Percentiles rank a stretch among this genome's conserved stretches.
Evolutionary conservation across 371 early-diverging fungal species (phyloP).

Genomic region (Zychaea mexicana): DNA sequence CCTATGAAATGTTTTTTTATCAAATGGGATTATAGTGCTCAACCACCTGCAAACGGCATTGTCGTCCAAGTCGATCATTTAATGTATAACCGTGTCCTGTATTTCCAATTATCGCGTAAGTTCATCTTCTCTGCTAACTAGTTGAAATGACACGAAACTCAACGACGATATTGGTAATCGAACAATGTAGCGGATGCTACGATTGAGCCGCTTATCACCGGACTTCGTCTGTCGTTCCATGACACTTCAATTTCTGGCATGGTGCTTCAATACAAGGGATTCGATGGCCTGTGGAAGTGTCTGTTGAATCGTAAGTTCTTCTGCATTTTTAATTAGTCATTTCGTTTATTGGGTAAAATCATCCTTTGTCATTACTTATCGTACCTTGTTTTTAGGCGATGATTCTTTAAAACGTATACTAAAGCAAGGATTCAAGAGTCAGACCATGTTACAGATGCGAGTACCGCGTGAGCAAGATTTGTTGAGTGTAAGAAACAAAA

Average conservation of each 20-base stretch:
- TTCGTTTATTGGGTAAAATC: not conserved
- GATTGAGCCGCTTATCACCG: conserved; percentile 52
- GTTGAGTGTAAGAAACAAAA: conserved; percentile 20
- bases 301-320: conserved; percentile 28
- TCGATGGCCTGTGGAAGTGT: conserved; percentile 37
- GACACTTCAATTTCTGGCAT: conserved; percentile 51
- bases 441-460: conserved; percentile 26
- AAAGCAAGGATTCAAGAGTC: conserved; percentile 28
- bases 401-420: conserved; percentile 33
- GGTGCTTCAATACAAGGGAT: conserved; percentile 42
- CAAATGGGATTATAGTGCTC: not conserved
- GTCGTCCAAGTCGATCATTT: conserved; percentile 52
- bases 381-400: conserved; percentile 15
- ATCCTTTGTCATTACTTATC: not conserved
- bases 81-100: conserved; percentile 40
- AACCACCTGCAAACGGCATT: conserved; percentile 26
- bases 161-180: too few species aligned
- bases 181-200: conserved; percentile 49
- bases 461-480: conserved; percentile 35
- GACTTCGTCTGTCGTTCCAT: conserved; percentile 46
- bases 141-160: too few species aligned
- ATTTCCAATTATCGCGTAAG: conserved; percentile 50
- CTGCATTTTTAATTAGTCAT: not conserved
- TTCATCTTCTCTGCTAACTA: not conserved
- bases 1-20: not conserved